Base-by-base conservation (phyloP, 352 stramenopile species). In the Globisporangium nodosum region DNA sequence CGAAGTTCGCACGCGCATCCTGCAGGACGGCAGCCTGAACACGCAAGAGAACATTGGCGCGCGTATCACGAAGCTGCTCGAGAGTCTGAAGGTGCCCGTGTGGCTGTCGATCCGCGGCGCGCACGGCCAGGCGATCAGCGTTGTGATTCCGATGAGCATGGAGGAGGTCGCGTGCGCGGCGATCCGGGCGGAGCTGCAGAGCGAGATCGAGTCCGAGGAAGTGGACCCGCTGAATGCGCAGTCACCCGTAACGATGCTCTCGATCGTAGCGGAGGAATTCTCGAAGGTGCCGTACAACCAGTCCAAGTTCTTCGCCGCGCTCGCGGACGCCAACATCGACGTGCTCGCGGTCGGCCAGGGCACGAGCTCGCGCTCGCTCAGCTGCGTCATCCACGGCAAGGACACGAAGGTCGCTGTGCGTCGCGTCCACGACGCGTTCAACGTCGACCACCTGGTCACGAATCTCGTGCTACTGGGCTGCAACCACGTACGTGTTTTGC, bases 201-300 rank as follows among this genome's bases (percentile, higher is more conserved):
- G 39, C 20, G 79, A 90, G 57, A 71, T 93, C 31, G 72, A 87
- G 61, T 78, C 72, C 11, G 75, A 87, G 1, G 83, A 93, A 72
- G 77, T 93, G 1, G 81, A 93, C 42, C 68, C 75, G 5, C 46
- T 91, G 27, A 87, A 91, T 52, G 70, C 70, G 1, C 71, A 83
- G 61, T 84, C 76, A 18, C 81, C 81, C 5, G 81, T 92, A 31
- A 94, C 84, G 43, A 92, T 94, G 82, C 65, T 92, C n/a, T 92
- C 81, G 5, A 83, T 94, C 48, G 81, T 94, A 3, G 74, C 80
- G 0, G 84, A 90, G 58, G 83, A 90, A 31, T 70, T 93, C 50
- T 81, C 77, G 24, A 88, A 87, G 54, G 69, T 87, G 11, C 80
- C 82, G 12, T 76, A 76, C 58, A 80, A 88, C 58, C 78, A 87